Evolutionary conservation across 768 basidiomycete species (phyloP), one percentile per base, ranked within the genome.

Genomic region (Lactarius deliciosus): DNA sequence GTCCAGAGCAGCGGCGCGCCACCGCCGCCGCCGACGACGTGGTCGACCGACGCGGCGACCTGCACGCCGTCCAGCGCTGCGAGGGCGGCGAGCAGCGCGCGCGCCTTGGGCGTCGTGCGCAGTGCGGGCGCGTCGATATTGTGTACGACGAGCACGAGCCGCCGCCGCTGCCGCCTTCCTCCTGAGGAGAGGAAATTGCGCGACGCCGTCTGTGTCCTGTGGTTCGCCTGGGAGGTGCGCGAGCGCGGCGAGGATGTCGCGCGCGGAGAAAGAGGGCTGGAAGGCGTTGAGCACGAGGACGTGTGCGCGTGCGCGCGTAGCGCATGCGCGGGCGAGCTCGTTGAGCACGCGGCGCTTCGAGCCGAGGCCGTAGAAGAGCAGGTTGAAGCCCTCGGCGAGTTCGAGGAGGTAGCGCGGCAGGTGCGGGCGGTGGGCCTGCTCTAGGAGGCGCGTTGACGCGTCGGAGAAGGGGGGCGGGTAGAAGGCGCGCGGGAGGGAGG

Each of bases 331-430:
- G 1, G 90, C 93, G 64, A 97, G 92, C 25, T 84, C 79, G 73
- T 96, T 92, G 38, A 99, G 79, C 10, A 90, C 70, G 20, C 73
- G 75, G 63, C 92, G 82, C 75, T 99, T 99, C 22, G 93, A 96
- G 6, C 96, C 96, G 72, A 87, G 85, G 1, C 96, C 96, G 72
- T 94, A 93, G 75, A 93, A 88, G 22, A 96, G 76, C 54, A 98
- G 78, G 75, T 92, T 95, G 81, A 94, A 98, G 1, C 94, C 95
- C 74, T 88, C 84, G 2, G 80, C 78, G 30, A 98, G 81, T 75
- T 98, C 94, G 68, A 81, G 78, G 54, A 84, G 77, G 74, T 89
- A 90, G 53, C 87, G 83, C 28, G 81, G 77, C 72, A 90, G 88
- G 20, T 85, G 77, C 5, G 74, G 69, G 20, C 41, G 76, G 71